Conservation (phyloP, 305 asterid genomes). For the Fraxinus latifolia region DNA sequence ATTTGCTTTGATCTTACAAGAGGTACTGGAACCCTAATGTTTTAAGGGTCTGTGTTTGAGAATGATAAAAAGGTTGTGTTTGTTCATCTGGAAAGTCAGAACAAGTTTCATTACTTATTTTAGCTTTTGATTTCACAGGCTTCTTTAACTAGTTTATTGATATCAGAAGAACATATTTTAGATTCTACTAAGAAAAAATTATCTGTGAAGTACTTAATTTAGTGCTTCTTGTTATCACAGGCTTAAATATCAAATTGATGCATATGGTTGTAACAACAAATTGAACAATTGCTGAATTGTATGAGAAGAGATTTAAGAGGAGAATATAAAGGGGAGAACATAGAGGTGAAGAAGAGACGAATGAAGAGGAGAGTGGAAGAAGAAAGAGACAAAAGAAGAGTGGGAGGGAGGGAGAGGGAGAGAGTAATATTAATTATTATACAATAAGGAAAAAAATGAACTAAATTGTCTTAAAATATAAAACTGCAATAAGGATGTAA, state of each 20-base stretch:
- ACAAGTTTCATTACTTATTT: background rate
- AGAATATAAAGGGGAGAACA: background rate
- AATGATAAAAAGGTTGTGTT: background rate
- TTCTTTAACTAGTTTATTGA: background rate
- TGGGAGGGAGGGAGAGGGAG: background rate
- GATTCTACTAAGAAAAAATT: background rate
- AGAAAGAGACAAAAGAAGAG: background rate
- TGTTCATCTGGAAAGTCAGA: slow-evolving; percentile 1
- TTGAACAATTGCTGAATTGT: background rate
- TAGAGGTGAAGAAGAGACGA: background rate
- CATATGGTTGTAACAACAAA: background rate
- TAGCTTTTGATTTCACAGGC: background rate
- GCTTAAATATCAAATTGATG: background rate
- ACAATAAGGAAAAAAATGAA: background rate
- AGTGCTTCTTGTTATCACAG: background rate
- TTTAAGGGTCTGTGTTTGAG: slow-evolving; percentile 1
- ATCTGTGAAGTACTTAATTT: background rate
- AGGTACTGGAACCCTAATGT: slow-evolving; percentile 44
- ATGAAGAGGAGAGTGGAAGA: too few relatives aligned
- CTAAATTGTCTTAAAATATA: background rate
- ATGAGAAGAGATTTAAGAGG: background rate
- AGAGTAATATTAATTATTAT: background rate
- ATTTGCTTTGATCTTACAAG: slow-evolving; percentile 85
- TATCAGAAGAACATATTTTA: background rate
- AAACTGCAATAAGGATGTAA: background rate